Base-by-base conservation (phyloP, 2,329 filamentous ascomycete species). In the Ophiostoma ips region DNA sequence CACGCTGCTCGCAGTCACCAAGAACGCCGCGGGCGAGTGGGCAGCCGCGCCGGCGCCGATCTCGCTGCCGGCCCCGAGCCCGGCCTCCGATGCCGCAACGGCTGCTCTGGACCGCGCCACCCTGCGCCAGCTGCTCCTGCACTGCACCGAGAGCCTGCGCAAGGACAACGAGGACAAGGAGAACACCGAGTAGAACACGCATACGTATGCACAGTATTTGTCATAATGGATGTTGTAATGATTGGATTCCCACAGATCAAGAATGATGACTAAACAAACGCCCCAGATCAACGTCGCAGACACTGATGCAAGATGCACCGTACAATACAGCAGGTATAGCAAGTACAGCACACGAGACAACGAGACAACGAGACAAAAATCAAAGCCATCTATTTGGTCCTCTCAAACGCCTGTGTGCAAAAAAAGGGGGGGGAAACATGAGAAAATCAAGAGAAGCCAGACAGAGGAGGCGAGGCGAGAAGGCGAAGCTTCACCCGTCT, bases 131-230 rank as follows among this genome's bases (percentile, higher is more conserved):
- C 61, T 62, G 48, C 59, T 75, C 8, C 54, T 76, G 31, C 73
- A 73, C 51, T 68, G 63, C 15, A 66, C 65, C 1, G 72, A 73
- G 56, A 67, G 64, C 36, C 57, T 76, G 55, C 68, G 73, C 44
- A 76, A 76, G 58, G 61, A 62, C 5, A 59, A 53, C 35, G 64
- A 63, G 10, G 66, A 59, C 19, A 57, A 46, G 3, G 37, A 33
- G 37, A 28, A 37, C 12, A 16, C 16, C 10, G n/a, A 33, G 16
- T n/a, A n/a, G n/a, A 30, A 43, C 37, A 34, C 18, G 53, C 33
- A 48, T 37, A 19, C 31, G n/a, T n/a, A n/a, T n/a, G n/a, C n/a
- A n/a, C n/a, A n/a, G n/a, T n/a, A n/a, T n/a, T 35, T 35, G 34
- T 11, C 34, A 35, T 35, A 11, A 15, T n/a, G n/a, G 2, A 35